Percentiles rank a stretch among this genome's conserved stretches.
These are phyloP conservation scores for Phlegmacium glaucopus DNA, from an alignment of 768 basidiomycete species.

Conservation along the genomic window DNA sequence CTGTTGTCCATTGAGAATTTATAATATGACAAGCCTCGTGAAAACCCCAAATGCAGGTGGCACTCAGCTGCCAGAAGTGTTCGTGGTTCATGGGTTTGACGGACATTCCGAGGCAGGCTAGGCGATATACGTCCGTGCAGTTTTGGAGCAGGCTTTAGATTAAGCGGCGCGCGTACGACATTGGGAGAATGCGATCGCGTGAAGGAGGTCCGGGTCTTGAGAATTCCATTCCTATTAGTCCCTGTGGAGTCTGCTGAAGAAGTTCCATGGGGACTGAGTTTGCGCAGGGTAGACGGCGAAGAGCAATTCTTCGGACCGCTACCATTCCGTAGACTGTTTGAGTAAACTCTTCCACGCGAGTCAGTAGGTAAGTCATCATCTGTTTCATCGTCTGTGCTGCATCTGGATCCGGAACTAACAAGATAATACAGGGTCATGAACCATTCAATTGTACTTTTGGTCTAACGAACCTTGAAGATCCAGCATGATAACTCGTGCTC, in stretches of 20 bases:
- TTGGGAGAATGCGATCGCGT: constrained; percentile 75
- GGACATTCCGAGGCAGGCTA: constrained; percentile 38
- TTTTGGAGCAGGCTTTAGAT: constrained; percentile 30
- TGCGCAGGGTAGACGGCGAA: constrained; percentile 26
- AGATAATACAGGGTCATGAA: neutral
- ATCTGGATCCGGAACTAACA: constrained; percentile 48
- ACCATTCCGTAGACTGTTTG: constrained; percentile 16
- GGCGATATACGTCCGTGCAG: constrained; percentile 38
- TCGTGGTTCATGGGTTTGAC: constrained; percentile 31
- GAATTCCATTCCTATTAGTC: constrained; percentile 14
- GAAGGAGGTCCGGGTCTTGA: constrained; percentile 44
- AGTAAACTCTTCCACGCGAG: constrained; percentile 41
- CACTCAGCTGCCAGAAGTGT: constrained; percentile 43
- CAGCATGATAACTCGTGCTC: constrained; percentile 87
- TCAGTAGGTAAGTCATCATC: constrained; percentile 35
- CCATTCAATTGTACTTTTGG: neutral
- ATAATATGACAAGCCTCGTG: constrained; percentile 37
- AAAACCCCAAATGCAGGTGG: constrained; percentile 45
- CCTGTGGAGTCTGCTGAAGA: constrained; percentile 40
- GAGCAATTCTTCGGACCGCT: constrained; percentile 21
- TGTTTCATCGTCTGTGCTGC: constrained; percentile 56
- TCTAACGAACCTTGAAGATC: constrained; percentile 70
- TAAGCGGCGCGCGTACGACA: constrained; percentile 28
- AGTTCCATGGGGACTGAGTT: constrained; percentile 27
- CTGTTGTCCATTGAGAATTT: constrained; percentile 59